Conservation (phyloP, 2,329 filamentous ascomycete genomes). For the Cytospora piceae region DNA sequence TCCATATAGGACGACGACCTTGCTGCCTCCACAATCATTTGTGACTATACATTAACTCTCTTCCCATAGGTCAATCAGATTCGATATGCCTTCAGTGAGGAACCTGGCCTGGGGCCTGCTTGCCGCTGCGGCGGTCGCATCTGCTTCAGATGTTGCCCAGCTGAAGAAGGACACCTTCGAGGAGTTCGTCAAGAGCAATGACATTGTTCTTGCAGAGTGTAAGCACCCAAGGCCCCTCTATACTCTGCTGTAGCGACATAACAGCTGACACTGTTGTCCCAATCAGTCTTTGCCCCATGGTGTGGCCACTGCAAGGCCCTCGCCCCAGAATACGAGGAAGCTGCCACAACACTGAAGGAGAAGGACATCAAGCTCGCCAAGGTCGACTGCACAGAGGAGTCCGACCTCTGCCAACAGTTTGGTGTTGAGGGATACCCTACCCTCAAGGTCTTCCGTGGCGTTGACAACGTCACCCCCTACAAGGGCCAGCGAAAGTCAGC, state of each 20-base stretch:
- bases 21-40: neutral
- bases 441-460: conserved; percentile 96
- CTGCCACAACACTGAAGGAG: conserved; percentile 81
- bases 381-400: conserved; percentile 94
- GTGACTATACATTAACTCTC: conserved; percentile 3
- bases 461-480: conserved; percentile 81
- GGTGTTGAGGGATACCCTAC: conserved; percentile 98
- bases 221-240: conserved; percentile 44
- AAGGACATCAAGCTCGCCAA: conserved; percentile 86
- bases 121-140: conserved; percentile 60
- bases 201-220: conserved; percentile 94
- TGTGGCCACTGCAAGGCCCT: conserved; percentile 99
- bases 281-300: conserved; percentile 88
- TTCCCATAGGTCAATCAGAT: conserved; percentile 17
- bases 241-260: neutral
- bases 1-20: neutral
- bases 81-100: conserved; percentile 53
- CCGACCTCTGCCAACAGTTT: conserved; percentile 85
- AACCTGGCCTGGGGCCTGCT: conserved; percentile 58
- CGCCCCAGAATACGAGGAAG: conserved; percentile 87
- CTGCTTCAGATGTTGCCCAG: conserved; percentile 80
- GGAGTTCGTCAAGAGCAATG: conserved; percentile 81
- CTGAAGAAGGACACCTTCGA: conserved; percentile 87
- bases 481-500: conserved; percentile 86
- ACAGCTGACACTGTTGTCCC: neutral